These are phyloP conservation scores for Coemansia sp. DNA, from an alignment of 192 early-diverging fungal genomes.

Conservation along the genomic window DNA sequence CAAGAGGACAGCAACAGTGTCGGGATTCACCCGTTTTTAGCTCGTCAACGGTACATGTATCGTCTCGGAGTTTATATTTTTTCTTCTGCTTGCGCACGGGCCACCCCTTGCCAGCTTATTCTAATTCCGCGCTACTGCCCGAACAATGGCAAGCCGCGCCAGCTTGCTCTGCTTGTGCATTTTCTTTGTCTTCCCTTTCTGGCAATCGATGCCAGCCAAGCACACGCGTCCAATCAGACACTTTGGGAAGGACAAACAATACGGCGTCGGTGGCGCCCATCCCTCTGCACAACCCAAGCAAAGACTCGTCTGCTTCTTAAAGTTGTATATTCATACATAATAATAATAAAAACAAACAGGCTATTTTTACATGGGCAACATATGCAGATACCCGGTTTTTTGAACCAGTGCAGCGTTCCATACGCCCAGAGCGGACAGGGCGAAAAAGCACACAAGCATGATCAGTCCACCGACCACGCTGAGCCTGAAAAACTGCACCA, in stretches of 20 bases:
- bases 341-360: neutral
- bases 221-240: too few species aligned
- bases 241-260: too few species aligned
- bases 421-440: constrained; percentile 16
- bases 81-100: neutral
- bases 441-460: constrained; percentile 33
- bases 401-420: constrained; percentile 49
- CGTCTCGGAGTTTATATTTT: neutral
- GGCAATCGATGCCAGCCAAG: neutral
- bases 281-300: neutral
- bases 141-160: neutral
- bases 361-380: constrained; percentile 19
- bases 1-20: too few species aligned
- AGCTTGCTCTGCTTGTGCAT: too few species aligned
- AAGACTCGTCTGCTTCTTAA: too few species aligned
- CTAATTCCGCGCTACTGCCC: neutral
- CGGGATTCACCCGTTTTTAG: too few species aligned
- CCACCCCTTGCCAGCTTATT: neutral
- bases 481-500: constrained; percentile 48
- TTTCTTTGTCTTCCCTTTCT: neutral
- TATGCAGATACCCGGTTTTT: constrained; percentile 5
- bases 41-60: too few species aligned
- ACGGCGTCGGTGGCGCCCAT: neutral
- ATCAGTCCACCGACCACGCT: constrained; percentile 33
- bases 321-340: constrained; percentile 4